These are phyloP conservation scores for Colletotrichum sidae DNA, from an alignment of 2,329 filamentous ascomycete species.

Conservation along the genomic window DNA sequence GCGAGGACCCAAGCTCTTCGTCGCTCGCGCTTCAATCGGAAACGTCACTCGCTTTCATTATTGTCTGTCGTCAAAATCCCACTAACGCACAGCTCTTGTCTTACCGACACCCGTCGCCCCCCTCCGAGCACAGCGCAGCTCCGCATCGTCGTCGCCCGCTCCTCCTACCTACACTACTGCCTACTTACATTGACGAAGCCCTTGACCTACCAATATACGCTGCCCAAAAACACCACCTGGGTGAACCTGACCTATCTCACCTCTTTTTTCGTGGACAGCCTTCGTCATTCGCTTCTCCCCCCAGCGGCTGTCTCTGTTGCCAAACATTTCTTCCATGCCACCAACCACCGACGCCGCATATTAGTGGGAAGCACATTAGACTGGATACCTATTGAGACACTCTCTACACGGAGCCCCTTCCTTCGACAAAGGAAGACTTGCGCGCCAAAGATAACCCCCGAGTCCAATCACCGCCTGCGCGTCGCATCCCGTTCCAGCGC, in stretches of 20 bases:
- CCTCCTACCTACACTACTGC: background rate
- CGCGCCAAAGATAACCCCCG: conserved; percentile 30
- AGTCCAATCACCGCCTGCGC: conserved; percentile 35
- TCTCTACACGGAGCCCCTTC: conserved; percentile 1
- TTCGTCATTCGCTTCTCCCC: conserved; percentile 21
- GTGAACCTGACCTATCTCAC: conserved; percentile 2
- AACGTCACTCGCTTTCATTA: conserved; percentile 36
- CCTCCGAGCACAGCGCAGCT: conserved; percentile 24
- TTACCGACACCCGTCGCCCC: conserved; percentile 28
- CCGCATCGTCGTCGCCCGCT: conserved; percentile 35
- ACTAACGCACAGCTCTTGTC: conserved; percentile 37
- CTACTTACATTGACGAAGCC: too few species aligned
- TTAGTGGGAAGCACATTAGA: conserved; percentile 7
- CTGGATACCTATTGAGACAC: background rate
- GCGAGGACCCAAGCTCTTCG: conserved; percentile 11
- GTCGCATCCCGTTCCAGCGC: conserved; percentile 35
- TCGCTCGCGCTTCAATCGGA: conserved; percentile 28
- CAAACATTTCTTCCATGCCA: conserved; percentile 17
- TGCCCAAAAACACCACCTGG: conserved; percentile 17
- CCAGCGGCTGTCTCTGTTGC: background rate
- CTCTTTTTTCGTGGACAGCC: conserved; percentile 13
- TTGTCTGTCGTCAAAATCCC: conserved; percentile 34
- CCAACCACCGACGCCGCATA: background rate
- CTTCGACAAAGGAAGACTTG: conserved; percentile 32
- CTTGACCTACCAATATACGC: background rate